Evolutionary conservation across 2,329 filamentous ascomycete genomes (phyloP).

Genomic region (Teratosphaeria pseudoeucalypti): DNA sequence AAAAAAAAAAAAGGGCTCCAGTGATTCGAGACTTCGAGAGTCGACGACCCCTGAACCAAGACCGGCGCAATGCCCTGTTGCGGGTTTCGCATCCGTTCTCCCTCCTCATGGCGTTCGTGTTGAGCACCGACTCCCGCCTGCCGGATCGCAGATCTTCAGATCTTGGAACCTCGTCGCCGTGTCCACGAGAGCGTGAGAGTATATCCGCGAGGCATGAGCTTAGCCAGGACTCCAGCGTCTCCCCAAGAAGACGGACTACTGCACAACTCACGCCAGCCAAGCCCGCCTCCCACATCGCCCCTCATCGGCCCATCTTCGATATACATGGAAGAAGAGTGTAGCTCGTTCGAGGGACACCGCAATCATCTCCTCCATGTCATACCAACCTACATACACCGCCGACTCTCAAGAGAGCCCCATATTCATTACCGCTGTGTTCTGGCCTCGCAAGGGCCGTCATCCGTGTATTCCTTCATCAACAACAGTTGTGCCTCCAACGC

Average conservation of each 20-base stretch:
- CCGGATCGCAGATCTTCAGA: background rate
- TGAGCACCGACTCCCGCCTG: background rate
- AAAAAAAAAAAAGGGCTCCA: too few species aligned
- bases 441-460: background rate
- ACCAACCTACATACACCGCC: background rate
- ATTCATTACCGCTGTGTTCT: background rate
- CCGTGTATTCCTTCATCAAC: background rate
- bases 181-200: too few species aligned
- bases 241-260: too few species aligned
- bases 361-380: background rate
- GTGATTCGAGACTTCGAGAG: too few species aligned
- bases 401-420: background rate
- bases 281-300: background rate
- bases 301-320: background rate
- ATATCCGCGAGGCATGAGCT: too few species aligned
- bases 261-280: background rate
- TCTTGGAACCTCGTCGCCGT: too few species aligned
- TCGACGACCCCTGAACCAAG: background rate
- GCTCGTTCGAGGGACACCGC: too few species aligned
- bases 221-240: too few species aligned
- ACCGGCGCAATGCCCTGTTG: background rate
- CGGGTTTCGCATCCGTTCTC: background rate
- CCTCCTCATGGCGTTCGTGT: background rate
- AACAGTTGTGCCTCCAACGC: background rate
- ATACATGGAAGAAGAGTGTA: background rate